phyloP scores from a whole-genome alignment of 768 basidiomycete genomes.

The Podaxis carcinomalis region DNA sequence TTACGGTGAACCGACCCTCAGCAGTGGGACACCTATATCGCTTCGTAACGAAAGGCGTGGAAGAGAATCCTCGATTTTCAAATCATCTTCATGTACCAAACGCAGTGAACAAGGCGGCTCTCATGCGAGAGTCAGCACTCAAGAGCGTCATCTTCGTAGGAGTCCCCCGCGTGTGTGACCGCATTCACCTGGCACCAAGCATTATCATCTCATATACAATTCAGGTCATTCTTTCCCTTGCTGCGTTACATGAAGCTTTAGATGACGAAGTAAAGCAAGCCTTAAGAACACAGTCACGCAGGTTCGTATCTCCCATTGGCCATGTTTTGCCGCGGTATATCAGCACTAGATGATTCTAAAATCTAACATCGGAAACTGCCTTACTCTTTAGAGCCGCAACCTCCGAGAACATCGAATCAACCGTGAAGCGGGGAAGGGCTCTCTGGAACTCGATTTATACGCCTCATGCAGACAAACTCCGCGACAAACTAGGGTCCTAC shows the following conservation, averaged over 20 bases:
- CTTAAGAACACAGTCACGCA: constrained; percentile 61
- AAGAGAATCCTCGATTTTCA: constrained; percentile 31
- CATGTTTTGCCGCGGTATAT: constrained; percentile 10
- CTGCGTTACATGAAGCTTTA: constrained; percentile 69
- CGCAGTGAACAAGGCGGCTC: constrained; percentile 68
- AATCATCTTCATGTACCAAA: constrained; percentile 42
- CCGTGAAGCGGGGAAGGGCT: constrained; percentile 58
- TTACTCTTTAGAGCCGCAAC: constrained; percentile 46
- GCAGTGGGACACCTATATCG: constrained; percentile 78
- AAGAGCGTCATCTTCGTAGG: constrained; percentile 90
- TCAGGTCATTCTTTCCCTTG: constrained; percentile 80
- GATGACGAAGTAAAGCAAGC: constrained; percentile 77
- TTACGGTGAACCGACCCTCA: constrained; percentile 79
- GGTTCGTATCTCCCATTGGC: constrained; percentile 36
- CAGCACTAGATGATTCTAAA: constrained; percentile 11
- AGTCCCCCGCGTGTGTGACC: constrained; percentile 68
- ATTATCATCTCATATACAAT: constrained; percentile 7
- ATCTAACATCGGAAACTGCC: constrained; percentile 14
- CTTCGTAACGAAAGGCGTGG: constrained; percentile 55
- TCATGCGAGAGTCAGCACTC: constrained; percentile 86
- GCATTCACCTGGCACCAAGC: neutral
- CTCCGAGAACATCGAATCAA: constrained; percentile 63
- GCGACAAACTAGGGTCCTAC: constrained; percentile 80
- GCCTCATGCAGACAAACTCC: constrained; percentile 86
- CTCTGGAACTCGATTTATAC: constrained; percentile 88